These are phyloP conservation scores for Baorangia bicolor DNA, from an alignment of 768 basidiomycete genomes.

Conservation along the genomic window DNA sequence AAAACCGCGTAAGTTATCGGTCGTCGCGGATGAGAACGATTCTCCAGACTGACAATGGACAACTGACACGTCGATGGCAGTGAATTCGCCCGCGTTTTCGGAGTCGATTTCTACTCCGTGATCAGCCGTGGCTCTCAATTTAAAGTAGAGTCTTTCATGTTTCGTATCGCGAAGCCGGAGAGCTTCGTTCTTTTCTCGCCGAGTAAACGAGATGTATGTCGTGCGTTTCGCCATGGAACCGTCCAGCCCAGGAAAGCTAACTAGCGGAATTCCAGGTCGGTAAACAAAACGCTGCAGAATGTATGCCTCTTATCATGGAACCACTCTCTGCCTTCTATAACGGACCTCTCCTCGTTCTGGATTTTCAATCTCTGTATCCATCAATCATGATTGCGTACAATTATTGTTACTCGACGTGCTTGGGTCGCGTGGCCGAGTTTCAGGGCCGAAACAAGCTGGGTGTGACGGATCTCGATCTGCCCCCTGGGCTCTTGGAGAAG, in stretches of 20 bases:
- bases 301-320: conserved; percentile 94
- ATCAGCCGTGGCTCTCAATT: conserved; percentile 95
- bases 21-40: neutral
- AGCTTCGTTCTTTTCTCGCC: conserved; percentile 90
- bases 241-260: neutral
- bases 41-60: neutral
- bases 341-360: conserved; percentile 88
- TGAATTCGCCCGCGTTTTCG: conserved; percentile 96
- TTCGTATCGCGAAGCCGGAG: conserved; percentile 95
- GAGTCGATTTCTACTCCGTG: conserved; percentile 95
- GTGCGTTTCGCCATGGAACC: neutral
- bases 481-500: conserved; percentile 63
- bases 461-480: conserved; percentile 67
- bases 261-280: conserved; percentile 64
- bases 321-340: conserved; percentile 91
- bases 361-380: conserved; percentile 96
- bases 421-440: conserved; percentile 86
- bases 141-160: conserved; percentile 99
- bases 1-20: conserved; percentile 74
- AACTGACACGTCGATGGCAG: conserved; percentile 40
- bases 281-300: conserved; percentile 93
- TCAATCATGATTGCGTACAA: conserved; percentile 99
- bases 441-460: conserved; percentile 89
- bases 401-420: conserved; percentile 94
- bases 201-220: conserved; percentile 73